Evolutionary conservation across 1,284 basidiomycete species (phyloP).

Genomic region (Phenoliferia sp.): DNA sequence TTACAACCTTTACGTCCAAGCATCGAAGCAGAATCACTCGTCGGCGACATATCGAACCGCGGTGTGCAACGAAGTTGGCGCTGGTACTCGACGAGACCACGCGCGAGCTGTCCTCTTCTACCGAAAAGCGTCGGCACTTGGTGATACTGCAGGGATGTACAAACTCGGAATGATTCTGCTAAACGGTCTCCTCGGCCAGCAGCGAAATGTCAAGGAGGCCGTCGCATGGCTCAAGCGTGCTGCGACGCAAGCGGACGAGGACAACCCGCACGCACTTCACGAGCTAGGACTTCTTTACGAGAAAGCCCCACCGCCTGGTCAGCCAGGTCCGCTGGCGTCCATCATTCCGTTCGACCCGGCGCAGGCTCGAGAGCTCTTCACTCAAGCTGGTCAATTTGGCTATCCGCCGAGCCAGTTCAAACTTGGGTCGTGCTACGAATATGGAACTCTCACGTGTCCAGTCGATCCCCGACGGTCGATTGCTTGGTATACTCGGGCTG

Average conservation of each 20-base stretch:
- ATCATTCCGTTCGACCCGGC: conserved; percentile 54
- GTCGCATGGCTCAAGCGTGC: conserved; percentile 92
- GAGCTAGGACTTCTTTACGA: conserved; percentile 75
- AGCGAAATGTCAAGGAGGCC: conserved; percentile 81
- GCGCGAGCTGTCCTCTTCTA: conserved; percentile 90
- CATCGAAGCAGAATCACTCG: conserved; percentile 93
- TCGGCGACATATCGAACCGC: conserved; percentile 94
- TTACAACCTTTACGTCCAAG: conserved; percentile 96
- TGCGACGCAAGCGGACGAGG: conserved; percentile 94
- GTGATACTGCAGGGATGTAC: conserved; percentile 98
- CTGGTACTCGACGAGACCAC: conserved; percentile 86
- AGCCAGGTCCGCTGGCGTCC: conserved; percentile 14
- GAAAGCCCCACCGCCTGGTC: conserved; percentile 48
- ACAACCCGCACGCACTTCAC: conserved; percentile 95
- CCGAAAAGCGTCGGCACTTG: conserved; percentile 89
- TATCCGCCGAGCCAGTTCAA: conserved; percentile 93
- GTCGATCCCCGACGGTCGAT: conserved; percentile 90
- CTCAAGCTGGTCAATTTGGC: conserved; percentile 87
- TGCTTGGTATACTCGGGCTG: conserved; percentile 97
- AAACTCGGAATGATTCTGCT: conserved; percentile 95
- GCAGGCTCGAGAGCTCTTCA: conserved; percentile 81
- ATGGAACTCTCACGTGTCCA: conserved; percentile 80
- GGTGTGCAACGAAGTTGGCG: conserved; percentile 99
- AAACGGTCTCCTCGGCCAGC: conserved; percentile 77
- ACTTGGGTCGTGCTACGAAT: conserved; percentile 91